phyloP scores from a whole-genome alignment of 495 filamentous ascomycete genomes.

The Penicillium chermesinum region DNA sequence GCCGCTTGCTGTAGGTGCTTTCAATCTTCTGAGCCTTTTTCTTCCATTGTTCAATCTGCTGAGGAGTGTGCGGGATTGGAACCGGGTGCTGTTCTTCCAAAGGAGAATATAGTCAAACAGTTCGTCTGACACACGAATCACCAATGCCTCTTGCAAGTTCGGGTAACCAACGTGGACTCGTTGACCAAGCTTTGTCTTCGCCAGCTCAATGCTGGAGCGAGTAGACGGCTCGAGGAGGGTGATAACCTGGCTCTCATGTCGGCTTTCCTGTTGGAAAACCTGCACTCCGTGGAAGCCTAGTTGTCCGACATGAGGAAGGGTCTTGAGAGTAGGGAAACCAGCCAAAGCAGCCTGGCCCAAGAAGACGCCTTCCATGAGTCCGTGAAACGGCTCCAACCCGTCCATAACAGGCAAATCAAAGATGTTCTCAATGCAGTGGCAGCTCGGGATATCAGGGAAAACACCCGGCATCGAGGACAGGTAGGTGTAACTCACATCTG shows the following conservation, averaged over 20 bases:
- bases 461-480: slow-evolving; percentile 81
- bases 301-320: slow-evolving; percentile 69
- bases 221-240: slow-evolving; percentile 70
- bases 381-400: slow-evolving; percentile 78
- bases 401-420: slow-evolving; percentile 93
- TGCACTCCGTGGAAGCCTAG: slow-evolving; percentile 88
- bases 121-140: slow-evolving; percentile 85
- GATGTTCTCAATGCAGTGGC: slow-evolving; percentile 88
- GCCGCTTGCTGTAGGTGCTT: slow-evolving; percentile 76
- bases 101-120: slow-evolving; percentile 82
- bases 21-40: slow-evolving; percentile 83
- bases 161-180: slow-evolving; percentile 92
- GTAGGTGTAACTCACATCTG: slow-evolving; percentile 71
- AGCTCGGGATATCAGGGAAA: slow-evolving; percentile 83
- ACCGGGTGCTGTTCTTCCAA: slow-evolving; percentile 56
- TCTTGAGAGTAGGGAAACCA: slow-evolving; percentile 86
- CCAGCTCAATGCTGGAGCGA: slow-evolving; percentile 62
- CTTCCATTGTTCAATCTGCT: slow-evolving; percentile 74
- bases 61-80: slow-evolving; percentile 63
- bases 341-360: slow-evolving; percentile 76
- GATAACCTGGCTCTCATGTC: slow-evolving; percentile 94
- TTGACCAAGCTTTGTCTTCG: slow-evolving; percentile 74
- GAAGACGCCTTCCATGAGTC: slow-evolving; percentile 81
- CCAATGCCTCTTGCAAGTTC: slow-evolving; percentile 89
- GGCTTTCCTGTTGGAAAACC: slow-evolving; percentile 95